Conservation (phyloP, 2,329 filamentous ascomycete genomes). For the Lanzia echinophila region DNA sequence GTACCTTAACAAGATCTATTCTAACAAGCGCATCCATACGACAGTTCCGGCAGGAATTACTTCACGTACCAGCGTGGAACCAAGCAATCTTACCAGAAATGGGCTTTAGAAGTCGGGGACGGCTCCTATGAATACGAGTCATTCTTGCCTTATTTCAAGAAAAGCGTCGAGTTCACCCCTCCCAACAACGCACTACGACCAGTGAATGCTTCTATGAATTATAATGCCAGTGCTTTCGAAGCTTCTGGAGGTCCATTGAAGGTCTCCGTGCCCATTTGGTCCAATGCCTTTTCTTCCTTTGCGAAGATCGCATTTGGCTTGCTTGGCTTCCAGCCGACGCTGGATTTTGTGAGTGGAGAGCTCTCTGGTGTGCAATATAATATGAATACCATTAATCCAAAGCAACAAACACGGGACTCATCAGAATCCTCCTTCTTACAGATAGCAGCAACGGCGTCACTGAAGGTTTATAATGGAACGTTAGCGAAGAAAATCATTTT, state of each 20-base stretch:
- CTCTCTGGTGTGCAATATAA: neutral
- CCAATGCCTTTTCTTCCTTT: neutral
- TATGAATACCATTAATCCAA: neutral
- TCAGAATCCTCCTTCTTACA: neutral
- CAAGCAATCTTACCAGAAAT: constrained; percentile 32
- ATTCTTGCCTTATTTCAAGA: constrained; percentile 41
- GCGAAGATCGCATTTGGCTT: neutral
- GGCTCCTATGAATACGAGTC: constrained; percentile 39
- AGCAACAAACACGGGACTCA: neutral
- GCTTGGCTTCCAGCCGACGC: neutral
- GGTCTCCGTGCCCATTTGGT: neutral
- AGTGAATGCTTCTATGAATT: neutral
- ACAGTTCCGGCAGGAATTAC: neutral
- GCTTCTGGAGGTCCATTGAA: neutral
- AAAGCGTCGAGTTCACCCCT: constrained; percentile 20
- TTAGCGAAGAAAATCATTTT: constrained; percentile 5
- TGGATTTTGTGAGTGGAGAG: neutral
- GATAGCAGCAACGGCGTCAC: neutral
- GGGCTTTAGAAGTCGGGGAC: constrained; percentile 38
- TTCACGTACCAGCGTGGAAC: constrained; percentile 4
- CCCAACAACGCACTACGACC: constrained; percentile 18
- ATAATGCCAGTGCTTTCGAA: neutral
- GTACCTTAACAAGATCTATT: neutral
- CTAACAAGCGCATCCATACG: neutral
- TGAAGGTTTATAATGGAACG: neutral